Evolutionary conservation across 2,329 filamentous ascomycete species (phyloP).

Genomic region (Zymoseptoria brevis): DNA sequence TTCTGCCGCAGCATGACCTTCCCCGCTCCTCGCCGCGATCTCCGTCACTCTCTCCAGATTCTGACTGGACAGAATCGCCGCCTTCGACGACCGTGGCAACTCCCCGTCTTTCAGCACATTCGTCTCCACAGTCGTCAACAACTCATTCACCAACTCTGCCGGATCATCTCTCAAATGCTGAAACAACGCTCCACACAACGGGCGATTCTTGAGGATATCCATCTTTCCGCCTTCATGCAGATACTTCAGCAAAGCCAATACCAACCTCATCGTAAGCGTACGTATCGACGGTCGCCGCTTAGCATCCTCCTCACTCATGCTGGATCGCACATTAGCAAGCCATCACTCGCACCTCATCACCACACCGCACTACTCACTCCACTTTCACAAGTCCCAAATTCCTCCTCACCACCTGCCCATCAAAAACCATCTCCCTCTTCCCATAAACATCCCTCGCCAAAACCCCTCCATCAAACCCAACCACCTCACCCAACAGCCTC

Average conservation of each 20-base stretch:
- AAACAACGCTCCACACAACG: constrained; percentile 62
- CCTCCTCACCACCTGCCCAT: constrained; percentile 61
- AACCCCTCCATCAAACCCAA: constrained; percentile 75
- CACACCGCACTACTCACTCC: constrained; percentile 40
- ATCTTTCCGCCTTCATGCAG: constrained; percentile 69
- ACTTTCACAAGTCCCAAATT: constrained; percentile 65
- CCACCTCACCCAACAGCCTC: constrained; percentile 76
- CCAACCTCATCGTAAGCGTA: constrained; percentile 72
- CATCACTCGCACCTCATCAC: background rate
- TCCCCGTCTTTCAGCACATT: constrained; percentile 68
- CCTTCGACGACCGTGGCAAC: constrained; percentile 64
- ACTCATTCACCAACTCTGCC: constrained; percentile 64
- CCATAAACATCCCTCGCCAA: constrained; percentile 71
- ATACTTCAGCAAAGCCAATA: constrained; percentile 71
- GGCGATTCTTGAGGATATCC: constrained; percentile 70
- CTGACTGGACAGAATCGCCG: constrained; percentile 35
- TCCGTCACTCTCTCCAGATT: constrained; percentile 35
- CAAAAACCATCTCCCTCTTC: constrained; percentile 67
- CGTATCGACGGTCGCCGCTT: constrained; percentile 67
- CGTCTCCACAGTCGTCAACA: constrained; percentile 61
- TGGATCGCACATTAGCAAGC: background rate
- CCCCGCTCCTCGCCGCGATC: constrained; percentile 50
- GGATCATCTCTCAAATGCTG: constrained; percentile 72
- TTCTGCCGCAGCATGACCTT: constrained; percentile 52
- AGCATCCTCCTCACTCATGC: constrained; percentile 47